Evolutionary conservation across 768 basidiomycete genomes (phyloP).

Genomic region (Porpolomopsis calyptriformis): DNA sequence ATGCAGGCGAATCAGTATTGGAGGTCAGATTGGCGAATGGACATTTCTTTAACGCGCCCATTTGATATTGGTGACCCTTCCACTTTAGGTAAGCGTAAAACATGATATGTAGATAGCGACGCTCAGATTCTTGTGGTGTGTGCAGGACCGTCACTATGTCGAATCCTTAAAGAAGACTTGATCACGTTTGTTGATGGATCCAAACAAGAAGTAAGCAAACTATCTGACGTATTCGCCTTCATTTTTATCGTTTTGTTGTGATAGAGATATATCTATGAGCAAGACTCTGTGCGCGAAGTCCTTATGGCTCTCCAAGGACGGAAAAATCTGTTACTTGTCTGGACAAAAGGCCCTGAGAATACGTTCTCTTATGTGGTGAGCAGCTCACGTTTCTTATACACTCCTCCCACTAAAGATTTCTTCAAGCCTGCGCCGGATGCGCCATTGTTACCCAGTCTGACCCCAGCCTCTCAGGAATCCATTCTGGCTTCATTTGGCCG

Average conservation of each 20-base stretch:
- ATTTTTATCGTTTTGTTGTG: neutral
- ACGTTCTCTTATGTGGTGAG: neutral
- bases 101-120: neutral
- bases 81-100: slow-evolving; percentile 45
- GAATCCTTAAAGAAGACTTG: slow-evolving; percentile 23
- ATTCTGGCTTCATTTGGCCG: slow-evolving; percentile 48
- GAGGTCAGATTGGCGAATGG: slow-evolving; percentile 52
- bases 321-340: slow-evolving; percentile 44
- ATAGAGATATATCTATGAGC: slow-evolving; percentile 63
- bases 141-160: slow-evolving; percentile 37
- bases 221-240: neutral
- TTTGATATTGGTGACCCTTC: slow-evolving; percentile 66
- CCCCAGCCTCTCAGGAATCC: slow-evolving; percentile 55
- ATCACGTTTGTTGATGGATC: slow-evolving; percentile 31
- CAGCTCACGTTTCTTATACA: neutral
- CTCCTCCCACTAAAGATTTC: too few species aligned
- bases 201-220: slow-evolving; percentile 30
- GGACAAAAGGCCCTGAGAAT: slow-evolving; percentile 18
- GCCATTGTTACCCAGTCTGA: slow-evolving; percentile 57
- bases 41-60: slow-evolving; percentile 27
- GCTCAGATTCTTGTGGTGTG: neutral
- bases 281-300: slow-evolving; percentile 68
- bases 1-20: slow-evolving; percentile 63
- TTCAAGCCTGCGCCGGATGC: slow-evolving; percentile 38
- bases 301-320: slow-evolving; percentile 68